Conservation (phyloP, 1,284 basidiomycete species). For the Earliella scabrosa region DNA sequence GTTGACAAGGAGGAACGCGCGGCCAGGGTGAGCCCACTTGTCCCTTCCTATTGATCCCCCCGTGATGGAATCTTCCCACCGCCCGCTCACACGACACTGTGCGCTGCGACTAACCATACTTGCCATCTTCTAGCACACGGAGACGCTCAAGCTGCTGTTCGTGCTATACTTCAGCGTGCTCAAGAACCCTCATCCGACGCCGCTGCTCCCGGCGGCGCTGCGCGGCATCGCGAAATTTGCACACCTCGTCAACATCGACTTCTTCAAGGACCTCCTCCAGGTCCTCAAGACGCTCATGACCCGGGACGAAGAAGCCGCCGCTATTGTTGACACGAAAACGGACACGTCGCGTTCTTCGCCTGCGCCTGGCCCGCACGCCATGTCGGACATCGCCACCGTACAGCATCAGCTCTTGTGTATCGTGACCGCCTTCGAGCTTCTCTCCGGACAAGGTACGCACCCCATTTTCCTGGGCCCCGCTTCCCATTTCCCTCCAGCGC, state of each 20-base stretch:
- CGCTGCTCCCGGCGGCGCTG: conserved; percentile 87
- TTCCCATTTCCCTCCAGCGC: not conserved
- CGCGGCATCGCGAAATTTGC: conserved; percentile 94
- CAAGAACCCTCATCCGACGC: conserved; percentile 84
- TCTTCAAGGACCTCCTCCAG: conserved; percentile 94
- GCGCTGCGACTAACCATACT: conserved; percentile 11
- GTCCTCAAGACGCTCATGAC: conserved; percentile 84
- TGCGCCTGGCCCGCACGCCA: conserved; percentile 41
- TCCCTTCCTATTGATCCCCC: conserved; percentile 27
- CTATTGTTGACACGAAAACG: conserved; percentile 35
- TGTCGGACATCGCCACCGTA: conserved; percentile 36
- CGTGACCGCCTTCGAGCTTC: conserved; percentile 94
- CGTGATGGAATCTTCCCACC: conserved; percentile 19
- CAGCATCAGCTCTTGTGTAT: conserved; percentile 85
- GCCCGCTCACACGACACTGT: conserved; percentile 9
- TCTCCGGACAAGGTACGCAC: conserved; percentile 87
- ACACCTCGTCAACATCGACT: conserved; percentile 98
- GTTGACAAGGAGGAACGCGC: conserved; percentile 93
- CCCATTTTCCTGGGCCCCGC: not conserved
- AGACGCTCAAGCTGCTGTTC: conserved; percentile 97
- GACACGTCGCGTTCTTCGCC: conserved; percentile 9
- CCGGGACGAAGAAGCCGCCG: conserved; percentile 40
- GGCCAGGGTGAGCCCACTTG: conserved; percentile 55
- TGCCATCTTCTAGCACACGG: conserved; percentile 76
- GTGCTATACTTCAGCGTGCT: conserved; percentile 97